phyloP scores from a whole-genome alignment of 805 yeast genomes.

The Suhomyces prunicola region DNA sequence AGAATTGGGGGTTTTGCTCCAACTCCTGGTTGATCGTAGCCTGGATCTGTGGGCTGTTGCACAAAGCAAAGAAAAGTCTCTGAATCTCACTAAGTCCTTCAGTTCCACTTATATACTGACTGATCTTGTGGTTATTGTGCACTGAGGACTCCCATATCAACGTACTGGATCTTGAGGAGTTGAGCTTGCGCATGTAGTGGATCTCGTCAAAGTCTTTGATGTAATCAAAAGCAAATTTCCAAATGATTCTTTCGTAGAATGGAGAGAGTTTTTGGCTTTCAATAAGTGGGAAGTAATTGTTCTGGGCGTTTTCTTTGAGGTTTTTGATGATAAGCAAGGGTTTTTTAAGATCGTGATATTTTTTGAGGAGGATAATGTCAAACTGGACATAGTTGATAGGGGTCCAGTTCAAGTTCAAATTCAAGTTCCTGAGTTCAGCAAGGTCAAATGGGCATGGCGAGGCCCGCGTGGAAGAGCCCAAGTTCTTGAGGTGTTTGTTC shows the following conservation, averaged over 20 bases:
- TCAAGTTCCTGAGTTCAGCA: constrained; percentile 3
- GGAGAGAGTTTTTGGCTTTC: constrained; percentile 21
- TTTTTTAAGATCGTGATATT: constrained; percentile 31
- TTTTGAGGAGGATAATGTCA: constrained; percentile 32
- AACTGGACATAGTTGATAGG: constrained; percentile 28
- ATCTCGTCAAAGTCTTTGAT: constrained; percentile 18
- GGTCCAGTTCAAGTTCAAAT: constrained; percentile 7
- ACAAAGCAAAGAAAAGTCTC: constrained; percentile 21
- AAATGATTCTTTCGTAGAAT: constrained; percentile 39
- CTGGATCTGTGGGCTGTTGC: constrained; percentile 14
- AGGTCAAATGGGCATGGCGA: constrained; percentile 15
- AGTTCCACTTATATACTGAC: constrained; percentile 14
- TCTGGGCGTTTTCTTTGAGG: constrained; percentile 26
- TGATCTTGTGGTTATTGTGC: constrained; percentile 7
- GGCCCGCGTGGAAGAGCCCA: constrained; percentile 13
- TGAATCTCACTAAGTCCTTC: constrained; percentile 22
- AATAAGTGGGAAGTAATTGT: constrained; percentile 24
- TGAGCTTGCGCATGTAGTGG: constrained; percentile 20
- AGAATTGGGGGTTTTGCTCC: constrained; percentile 4
- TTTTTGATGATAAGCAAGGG: constrained; percentile 31
- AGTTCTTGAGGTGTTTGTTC: constrained; percentile 18
- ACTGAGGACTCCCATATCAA: constrained; percentile 40
- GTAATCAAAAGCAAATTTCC: constrained; percentile 41
- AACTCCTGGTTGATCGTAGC: constrained; percentile 13
- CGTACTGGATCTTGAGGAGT: constrained; percentile 22